Evolutionary conservation across 2,329 filamentous ascomycete species (phyloP).

Genomic region (Clarireedia hainanense): DNA sequence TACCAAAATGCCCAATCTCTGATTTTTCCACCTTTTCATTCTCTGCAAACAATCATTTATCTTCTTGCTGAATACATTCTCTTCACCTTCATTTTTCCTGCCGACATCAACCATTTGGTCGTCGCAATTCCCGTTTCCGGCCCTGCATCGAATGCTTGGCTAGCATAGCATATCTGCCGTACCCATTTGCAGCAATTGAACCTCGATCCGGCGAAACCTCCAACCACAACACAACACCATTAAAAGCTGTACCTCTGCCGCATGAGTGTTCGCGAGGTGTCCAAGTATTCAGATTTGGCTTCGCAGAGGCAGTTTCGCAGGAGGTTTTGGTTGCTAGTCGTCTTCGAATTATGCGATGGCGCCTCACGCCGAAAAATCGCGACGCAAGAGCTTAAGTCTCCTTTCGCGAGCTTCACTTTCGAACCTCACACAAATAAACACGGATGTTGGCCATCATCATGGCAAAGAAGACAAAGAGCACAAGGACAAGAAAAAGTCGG

Average conservation of each 20-base stretch:
- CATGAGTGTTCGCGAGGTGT: conserved; percentile 3
- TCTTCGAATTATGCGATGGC: conserved; percentile 21
- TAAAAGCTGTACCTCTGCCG: conserved; percentile 5
- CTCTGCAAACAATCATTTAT: conserved; percentile 6
- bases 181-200: conserved; percentile 5
- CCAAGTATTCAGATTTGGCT: conserved; percentile 3
- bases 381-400: conserved; percentile 27
- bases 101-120: neutral
- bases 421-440: conserved; percentile 23
- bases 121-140: conserved; percentile 1
- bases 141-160: neutral
- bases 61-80: neutral
- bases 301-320: conserved; percentile 7
- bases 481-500: conserved; percentile 25
- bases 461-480: conserved; percentile 16
- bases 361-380: conserved; percentile 14
- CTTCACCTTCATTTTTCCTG: neutral
- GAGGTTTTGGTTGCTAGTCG: neutral
- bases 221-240: neutral
- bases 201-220: conserved; percentile 6
- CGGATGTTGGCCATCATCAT: conserved; percentile 14
- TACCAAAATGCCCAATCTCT: neutral
- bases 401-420: conserved; percentile 20
- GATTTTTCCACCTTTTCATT: conserved; percentile 7
- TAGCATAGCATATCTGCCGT: neutral